Evolutionary conservation across 2,329 filamentous ascomycete species (phyloP).

Genomic region (Sclerotiophoma versabilis): DNA sequence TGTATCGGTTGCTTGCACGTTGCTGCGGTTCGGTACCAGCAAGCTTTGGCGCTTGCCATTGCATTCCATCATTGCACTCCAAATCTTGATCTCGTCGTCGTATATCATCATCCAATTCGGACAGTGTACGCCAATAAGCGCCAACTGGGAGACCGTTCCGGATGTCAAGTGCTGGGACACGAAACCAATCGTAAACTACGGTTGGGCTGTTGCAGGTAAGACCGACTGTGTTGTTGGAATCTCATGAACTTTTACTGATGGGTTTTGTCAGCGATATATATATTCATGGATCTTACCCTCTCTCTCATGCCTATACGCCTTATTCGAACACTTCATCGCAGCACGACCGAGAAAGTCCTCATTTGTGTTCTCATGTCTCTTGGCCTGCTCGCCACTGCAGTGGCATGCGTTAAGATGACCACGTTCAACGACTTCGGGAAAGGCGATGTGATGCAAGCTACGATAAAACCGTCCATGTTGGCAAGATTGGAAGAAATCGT

Average conservation of each 20-base stretch:
- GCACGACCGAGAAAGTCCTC: constrained; percentile 32
- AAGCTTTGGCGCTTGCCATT: constrained; percentile 29
- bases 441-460: constrained; percentile 36
- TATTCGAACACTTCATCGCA: constrained; percentile 30
- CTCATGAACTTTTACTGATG: background rate
- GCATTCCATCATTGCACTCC: constrained; percentile 33
- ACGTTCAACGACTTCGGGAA: constrained; percentile 31
- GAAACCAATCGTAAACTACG: constrained; percentile 29
- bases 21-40: constrained; percentile 31
- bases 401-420: constrained; percentile 34
- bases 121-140: constrained; percentile 33
- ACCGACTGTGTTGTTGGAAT: background rate
- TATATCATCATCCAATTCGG: constrained; percentile 38
- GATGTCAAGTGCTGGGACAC: constrained; percentile 33
- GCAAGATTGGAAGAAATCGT: constrained; percentile 38
- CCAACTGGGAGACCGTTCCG: constrained; percentile 32
- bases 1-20: constrained; percentile 34
- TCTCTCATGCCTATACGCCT: constrained; percentile 36
- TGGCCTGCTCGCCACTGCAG: constrained; percentile 32
- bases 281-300: constrained; percentile 36
- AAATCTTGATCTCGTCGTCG: constrained; percentile 27
- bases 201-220: constrained; percentile 36
- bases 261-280: constrained; percentile 26
- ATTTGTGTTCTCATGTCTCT: constrained; percentile 34
- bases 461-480: constrained; percentile 32